Conservation (phyloP, 257 asterid species). For the Nicotiana tabacum region DNA sequence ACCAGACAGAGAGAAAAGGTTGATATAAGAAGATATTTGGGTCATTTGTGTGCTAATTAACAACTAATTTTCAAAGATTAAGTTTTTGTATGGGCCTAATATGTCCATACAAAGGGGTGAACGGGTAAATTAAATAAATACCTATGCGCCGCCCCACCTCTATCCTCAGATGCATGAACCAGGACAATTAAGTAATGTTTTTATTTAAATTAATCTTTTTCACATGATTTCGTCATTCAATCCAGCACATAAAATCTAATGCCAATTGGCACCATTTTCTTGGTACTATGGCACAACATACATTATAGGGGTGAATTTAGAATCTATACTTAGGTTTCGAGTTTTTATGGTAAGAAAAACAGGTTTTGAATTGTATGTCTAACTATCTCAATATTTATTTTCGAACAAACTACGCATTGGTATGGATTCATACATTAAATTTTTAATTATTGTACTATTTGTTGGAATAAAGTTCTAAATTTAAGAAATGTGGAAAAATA, state of each 20-base stretch:
- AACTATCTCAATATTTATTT: too few relatives aligned
- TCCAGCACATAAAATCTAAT: background rate
- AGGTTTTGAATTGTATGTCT: background rate
- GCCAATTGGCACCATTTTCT: background rate
- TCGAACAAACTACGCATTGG: too few relatives aligned
- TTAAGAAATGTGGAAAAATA: too few relatives aligned
- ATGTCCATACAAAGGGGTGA: background rate
- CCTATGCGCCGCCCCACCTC: background rate
- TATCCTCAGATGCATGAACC: conserved; percentile 2
- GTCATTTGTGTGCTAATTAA: conserved; percentile 3
- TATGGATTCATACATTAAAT: too few relatives aligned
- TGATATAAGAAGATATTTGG: background rate
- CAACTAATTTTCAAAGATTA: conserved; percentile 1
- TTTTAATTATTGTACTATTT: too few relatives aligned
- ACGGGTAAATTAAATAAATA: background rate
- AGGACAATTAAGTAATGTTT: background rate
- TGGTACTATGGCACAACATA: background rate
- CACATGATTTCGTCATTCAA: background rate
- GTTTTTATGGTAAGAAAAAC: too few relatives aligned
- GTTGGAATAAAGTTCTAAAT: too few relatives aligned
- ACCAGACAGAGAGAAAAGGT: background rate
- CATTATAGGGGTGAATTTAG: background rate
- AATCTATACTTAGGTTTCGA: too few relatives aligned
- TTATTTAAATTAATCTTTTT: background rate
- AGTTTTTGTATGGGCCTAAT: background rate